Evolutionary conservation across 768 basidiomycete species (phyloP).

Genomic region (Botryobasidium botryosum): DNA sequence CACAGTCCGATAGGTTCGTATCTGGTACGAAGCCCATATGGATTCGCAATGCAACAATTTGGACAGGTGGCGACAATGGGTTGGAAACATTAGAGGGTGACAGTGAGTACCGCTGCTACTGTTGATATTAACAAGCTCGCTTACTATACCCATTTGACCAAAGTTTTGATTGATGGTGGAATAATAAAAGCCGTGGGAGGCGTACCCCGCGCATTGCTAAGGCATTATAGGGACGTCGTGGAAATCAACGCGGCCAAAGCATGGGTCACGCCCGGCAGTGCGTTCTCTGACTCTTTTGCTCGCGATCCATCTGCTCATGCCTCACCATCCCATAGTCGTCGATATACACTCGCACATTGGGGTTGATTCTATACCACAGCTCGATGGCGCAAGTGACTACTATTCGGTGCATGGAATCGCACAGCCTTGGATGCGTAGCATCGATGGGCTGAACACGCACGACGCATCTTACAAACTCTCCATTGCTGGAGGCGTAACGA

Average conservation of each 20-base stretch:
- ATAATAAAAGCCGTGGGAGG: conserved; percentile 41
- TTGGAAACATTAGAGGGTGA: conserved; percentile 24
- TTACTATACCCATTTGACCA: conserved; percentile 21
- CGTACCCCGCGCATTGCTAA: conserved; percentile 26
- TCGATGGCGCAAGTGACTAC: conserved; percentile 35
- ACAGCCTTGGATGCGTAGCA: conserved; percentile 39
- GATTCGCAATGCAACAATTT: conserved; percentile 55
- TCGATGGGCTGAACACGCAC: conserved; percentile 79
- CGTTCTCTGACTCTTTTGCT: background rate
- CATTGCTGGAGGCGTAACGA: conserved; percentile 13
- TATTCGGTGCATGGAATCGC: conserved; percentile 53
- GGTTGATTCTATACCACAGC: conserved; percentile 40
- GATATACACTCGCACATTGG: conserved; percentile 70
- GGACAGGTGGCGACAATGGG: conserved; percentile 53
- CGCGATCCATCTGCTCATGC: background rate
- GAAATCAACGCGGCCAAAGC: conserved; percentile 40
- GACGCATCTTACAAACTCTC: conserved; percentile 59
- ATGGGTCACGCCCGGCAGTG: conserved; percentile 43
- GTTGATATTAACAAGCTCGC: no score
- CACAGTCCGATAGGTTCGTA: conserved; percentile 37
- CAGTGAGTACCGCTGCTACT: no score
- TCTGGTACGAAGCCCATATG: conserved; percentile 35
- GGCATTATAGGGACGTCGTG: conserved; percentile 30
- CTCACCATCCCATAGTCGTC: no score
- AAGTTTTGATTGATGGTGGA: conserved; percentile 46